Base-by-base conservation (phyloP, 805 yeast species). In the Saccharomycopsis capsularis region DNA sequence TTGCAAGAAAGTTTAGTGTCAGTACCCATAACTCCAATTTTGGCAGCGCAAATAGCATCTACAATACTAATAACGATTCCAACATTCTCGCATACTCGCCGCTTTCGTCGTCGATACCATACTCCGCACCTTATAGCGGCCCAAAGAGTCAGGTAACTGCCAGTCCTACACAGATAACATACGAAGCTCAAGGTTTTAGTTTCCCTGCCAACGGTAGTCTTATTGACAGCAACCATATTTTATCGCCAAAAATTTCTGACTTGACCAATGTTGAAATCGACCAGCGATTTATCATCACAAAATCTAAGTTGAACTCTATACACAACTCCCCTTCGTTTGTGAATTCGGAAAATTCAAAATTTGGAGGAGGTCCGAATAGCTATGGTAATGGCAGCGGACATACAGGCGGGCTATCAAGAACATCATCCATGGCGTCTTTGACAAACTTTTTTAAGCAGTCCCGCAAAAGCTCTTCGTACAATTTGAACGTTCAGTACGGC, bases 381-480 rank as follows among this genome's bases (percentile, higher is more conserved):
- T 21, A 25, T 27, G 44, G 44, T 6, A 16, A 23, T n/a, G 44
- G 44, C 16, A 16, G 34, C n/a, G 34, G 27, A n/a, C n/a, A n/a
- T n/a, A n/a, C n/a, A 18, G 24, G 18, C 13, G 6, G 39, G 21
- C 69, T 67, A 44, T 68, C 84, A 2, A 74, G 84, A 53, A 90
- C 84, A 63, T 80, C 85, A 40, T 83, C 90, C 5, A 83, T 85
- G 82, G 89, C 85, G 16, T 85, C 84, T 61, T 64, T 85, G 58
- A 80, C 84, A 59, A 69, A 88, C 43, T 84, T 85, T 59, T 85
- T 85, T 69, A 82, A 78, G 53, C 73, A 75, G 19, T 40, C 52
- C 3, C 46, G 56, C 18, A 53, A 51, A 23, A 54, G 48, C 41
- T 48, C 55, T 24, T 23, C 40, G 16, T 35, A 24, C 38, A 44